Evolutionary conservation across 176 grass and related monocot genomes (phyloP), one percentile per base, ranked within the genome.

Genomic region (Pontederia paniculata): DNA sequence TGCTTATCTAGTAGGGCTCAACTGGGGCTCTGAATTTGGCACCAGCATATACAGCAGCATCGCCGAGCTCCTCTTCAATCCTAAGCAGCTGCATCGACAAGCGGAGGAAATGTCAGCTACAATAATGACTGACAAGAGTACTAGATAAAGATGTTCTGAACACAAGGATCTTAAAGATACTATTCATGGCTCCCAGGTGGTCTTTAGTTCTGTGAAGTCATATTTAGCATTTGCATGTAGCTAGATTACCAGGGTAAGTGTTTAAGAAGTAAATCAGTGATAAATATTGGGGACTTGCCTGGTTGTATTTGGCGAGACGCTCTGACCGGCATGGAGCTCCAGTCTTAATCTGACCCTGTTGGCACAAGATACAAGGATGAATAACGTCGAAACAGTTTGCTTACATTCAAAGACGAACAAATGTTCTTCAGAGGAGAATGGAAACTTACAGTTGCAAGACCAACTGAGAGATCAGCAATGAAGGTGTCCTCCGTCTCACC

Each of bases 401-500:
- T 37, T 3, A 37, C 28, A 37, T 37, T 37, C 28, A 46, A 42
- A 67, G 15, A 13, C 43, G 0, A 49, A 17, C 44, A 58, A 20
- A 65, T 22, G 8, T 55, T 20, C 44, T 44, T 37, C 6, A 9
- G 23, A 44, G 63, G 48, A 20, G 18, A 66, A 52, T 4, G 53
- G 52, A 50, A 63, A 37, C 55, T 19, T 76, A 97, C 91, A 37
- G 86, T 97, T 22, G 93, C 49, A 41, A 97, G 65, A 44, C 93
- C 93, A 21, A 97, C 93, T 1, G 93, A 57, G 23, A 97, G 77
- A 58, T 97, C 93, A 15, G 93, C 86, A 63, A 97, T 97, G 70
- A 97, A 97, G 65, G 93, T 90, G 57, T 97, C 93, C 77, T 97
- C 93, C 2, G 93, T 97, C 74, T 97, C 93, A 67, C 93, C 93